Evolutionary conservation across 2,329 filamentous ascomycete genomes (phyloP), one percentile per base, ranked within the genome.

Genomic region (Microsporum ferrugineum): DNA sequence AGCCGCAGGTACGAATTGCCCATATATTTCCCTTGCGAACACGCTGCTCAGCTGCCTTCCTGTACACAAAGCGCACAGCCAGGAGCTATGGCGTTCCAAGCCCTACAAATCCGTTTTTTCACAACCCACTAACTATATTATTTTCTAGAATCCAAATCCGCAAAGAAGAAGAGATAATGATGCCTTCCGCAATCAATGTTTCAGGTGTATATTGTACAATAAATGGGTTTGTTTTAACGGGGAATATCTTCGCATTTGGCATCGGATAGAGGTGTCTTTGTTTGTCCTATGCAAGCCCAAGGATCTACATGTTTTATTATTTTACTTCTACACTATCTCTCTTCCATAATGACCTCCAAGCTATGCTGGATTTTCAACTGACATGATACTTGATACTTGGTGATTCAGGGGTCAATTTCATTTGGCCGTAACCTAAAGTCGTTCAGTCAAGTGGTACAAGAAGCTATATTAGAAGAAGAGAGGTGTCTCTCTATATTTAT

Each of bases 1-100:
- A 29, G 65, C 65, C 33, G 68, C 67, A 61, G 70, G 71, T 72
- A 66, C 62, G 70, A 63, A 23, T 8, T 10, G 45, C 36, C 43
- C 23, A 23, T 47, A 27, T 27, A 36, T 53, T n/a, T 1, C 12
- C 49, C 10, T 12, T 12, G 6, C 6, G 55, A 29, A 38, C 5
- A 29, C 8, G 7, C 3, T 34, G 29, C 55, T 39, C 23, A 8
- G 39, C 27, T 45, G 3, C 6, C 23, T 27, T 12, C 10, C 49
- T 33, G n/a, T 57, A 57, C 6, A 4, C 55, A 41, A 8, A 27
- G 31, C 57, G 10, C 55, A 29, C 27, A 45, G 8, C 14, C 10
- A 34, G 14, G 27, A 31, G 29, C 49, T 33, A 33, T 53, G 27
- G 10, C 49, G 2, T n/a, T 4, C 23, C 5, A 10, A 29, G 23